A percentile compares a stretch with the other conserved stretches of the same genome.
Conservation (phyloP, 2,329 filamentous ascomycete genomes). For the Cadophora malorum region DNA sequence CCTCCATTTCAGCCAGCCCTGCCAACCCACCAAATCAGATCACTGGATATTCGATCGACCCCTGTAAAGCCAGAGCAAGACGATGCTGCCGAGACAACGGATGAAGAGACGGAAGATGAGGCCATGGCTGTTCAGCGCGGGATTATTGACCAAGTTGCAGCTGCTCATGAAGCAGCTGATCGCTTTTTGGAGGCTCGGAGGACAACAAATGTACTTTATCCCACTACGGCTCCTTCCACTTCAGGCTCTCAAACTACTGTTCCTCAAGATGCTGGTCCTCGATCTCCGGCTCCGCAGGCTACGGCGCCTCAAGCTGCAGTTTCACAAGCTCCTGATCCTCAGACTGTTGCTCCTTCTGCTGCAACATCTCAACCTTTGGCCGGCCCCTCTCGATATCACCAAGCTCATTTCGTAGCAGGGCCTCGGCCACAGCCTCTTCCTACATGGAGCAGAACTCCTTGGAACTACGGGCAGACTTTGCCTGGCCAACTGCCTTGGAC, state of each 20-base stretch:
- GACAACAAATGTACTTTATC: neutral
- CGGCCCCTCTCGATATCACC: neutral
- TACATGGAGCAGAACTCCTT: neutral
- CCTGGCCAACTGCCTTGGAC: too few relatives aligned
- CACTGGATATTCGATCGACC: neutral
- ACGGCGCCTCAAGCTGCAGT: neutral
- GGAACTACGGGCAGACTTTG: too few relatives aligned
- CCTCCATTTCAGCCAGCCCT: neutral
- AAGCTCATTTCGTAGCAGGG: neutral
- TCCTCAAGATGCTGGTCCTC: neutral
- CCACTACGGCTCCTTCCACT: neutral
- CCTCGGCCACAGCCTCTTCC: neutral
- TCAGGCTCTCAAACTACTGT: neutral
- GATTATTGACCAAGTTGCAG: neutral
- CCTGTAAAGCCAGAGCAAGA: too few relatives aligned
- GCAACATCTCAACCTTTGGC: too few relatives aligned
- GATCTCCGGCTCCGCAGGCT: neutral
- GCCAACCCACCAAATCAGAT: too few relatives aligned
- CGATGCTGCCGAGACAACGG: too few relatives aligned
- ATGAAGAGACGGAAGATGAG: neutral
- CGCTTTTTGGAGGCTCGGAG: neutral
- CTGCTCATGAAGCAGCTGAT: neutral
- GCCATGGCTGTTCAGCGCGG: too few relatives aligned
- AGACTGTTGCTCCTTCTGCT: too few relatives aligned
- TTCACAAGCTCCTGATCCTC: neutral